Evolutionary conservation across 2,329 filamentous ascomycete genomes (phyloP).

Genomic region (Metarhizium album): DNA sequence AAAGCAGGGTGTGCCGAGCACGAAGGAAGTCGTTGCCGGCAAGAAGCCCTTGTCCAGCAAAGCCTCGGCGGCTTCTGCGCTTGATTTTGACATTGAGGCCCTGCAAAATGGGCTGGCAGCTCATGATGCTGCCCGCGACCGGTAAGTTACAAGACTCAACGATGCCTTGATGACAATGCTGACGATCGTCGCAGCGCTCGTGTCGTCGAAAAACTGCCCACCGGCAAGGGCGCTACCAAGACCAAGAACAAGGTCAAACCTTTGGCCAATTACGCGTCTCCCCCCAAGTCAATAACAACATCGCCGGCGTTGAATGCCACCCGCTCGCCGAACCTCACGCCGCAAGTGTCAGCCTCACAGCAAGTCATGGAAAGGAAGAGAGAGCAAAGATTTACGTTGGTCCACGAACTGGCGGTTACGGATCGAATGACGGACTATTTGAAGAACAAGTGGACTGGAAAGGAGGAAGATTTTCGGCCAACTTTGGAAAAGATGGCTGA

Average conservation of each 20-base stretch:
- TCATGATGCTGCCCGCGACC: slow-evolving; percentile 24
- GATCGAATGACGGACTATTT: slow-evolving; percentile 41
- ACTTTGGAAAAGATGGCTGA: slow-evolving; percentile 50
- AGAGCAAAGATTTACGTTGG: slow-evolving; percentile 40
- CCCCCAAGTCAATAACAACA: slow-evolving; percentile 32
- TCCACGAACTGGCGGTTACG: slow-evolving; percentile 49
- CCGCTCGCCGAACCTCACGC: slow-evolving; percentile 41
- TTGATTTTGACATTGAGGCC: slow-evolving; percentile 39
- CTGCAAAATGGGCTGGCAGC: slow-evolving; percentile 32
- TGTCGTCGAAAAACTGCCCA: slow-evolving; percentile 23
- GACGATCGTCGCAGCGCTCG: slow-evolving; percentile 20
- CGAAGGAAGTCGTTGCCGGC: slow-evolving; percentile 20
- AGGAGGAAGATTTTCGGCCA: slow-evolving; percentile 41
- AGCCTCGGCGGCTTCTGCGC: slow-evolving; percentile 26
- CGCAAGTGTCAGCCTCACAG: slow-evolving; percentile 38
- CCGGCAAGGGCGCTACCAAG: slow-evolving; percentile 18
- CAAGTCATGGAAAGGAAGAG: slow-evolving; percentile 42
- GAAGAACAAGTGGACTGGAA: slow-evolving; percentile 37
- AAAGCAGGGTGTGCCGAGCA: slow-evolving; percentile 17
- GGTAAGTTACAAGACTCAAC: slow-evolving; percentile 17
- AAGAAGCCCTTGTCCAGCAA: slow-evolving; percentile 22
- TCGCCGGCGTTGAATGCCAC: slow-evolving; percentile 47
- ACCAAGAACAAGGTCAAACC: slow-evolving; percentile 31
- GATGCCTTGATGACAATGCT: slow-evolving; percentile 13
- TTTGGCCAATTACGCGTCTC: slow-evolving; percentile 27